phyloP scores from a whole-genome alignment of 768 basidiomycete species.

The Boletus vermiculosoides region DNA sequence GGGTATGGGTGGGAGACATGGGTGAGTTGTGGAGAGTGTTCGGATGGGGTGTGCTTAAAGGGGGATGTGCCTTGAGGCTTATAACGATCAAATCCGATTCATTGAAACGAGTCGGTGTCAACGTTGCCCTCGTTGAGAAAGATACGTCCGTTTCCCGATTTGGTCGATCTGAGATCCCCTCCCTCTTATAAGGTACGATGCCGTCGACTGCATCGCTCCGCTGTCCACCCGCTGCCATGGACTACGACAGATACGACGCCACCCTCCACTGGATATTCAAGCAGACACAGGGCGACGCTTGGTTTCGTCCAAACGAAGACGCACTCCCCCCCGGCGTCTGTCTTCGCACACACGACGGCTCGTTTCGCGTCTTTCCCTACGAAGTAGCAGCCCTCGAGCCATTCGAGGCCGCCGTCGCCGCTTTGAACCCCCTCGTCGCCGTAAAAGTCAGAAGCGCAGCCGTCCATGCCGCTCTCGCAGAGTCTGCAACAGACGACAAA shows the following conservation, averaged over 20 bases:
- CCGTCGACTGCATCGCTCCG: neutral
- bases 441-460: constrained; percentile 52
- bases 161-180: constrained; percentile 15
- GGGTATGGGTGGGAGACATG: constrained; percentile 16
- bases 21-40: too few species aligned
- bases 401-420: constrained; percentile 52
- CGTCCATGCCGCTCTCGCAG: constrained; percentile 51
- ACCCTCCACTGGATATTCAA: constrained; percentile 32
- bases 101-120: too few species aligned
- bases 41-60: too few species aligned
- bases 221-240: constrained; percentile 21
- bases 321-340: constrained; percentile 47
- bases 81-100: too few species aligned
- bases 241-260: constrained; percentile 37
- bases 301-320: constrained; percentile 53
- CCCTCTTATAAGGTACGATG: constrained; percentile 6
- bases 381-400: constrained; percentile 51
- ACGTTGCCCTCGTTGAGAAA: too few species aligned
- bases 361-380: constrained; percentile 56
- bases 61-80: too few species aligned
- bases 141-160: constrained; percentile 1
- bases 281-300: constrained; percentile 45
- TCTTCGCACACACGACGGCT: constrained; percentile 46
- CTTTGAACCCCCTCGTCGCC: constrained; percentile 54
- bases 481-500: constrained; percentile 29